phyloP scores from a whole-genome alignment of 257 asterid genomes.

The Schizonepeta tenuifolia region DNA sequence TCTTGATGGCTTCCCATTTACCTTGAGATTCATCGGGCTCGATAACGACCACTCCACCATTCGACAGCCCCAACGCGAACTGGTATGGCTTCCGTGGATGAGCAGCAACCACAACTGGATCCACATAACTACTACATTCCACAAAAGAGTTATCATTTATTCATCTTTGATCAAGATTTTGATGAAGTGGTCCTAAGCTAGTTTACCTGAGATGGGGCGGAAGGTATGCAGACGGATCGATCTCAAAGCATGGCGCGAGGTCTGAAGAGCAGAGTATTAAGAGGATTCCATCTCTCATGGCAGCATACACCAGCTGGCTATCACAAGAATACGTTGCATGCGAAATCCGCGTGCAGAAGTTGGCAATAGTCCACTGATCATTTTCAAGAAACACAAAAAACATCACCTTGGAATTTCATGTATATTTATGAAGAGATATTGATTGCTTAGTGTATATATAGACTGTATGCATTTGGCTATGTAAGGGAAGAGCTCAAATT shows the following conservation, averaged over 20 bases:
- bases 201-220: slow-evolving; percentile 46
- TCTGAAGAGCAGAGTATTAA: slow-evolving; percentile 59
- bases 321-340: slow-evolving; percentile 72
- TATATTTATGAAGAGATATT: background rate
- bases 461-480: too few relatives aligned
- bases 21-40: slow-evolving; percentile 55
- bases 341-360: slow-evolving; percentile 61
- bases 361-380: slow-evolving; percentile 72
- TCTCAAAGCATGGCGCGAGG: slow-evolving; percentile 66
- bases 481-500: background rate
- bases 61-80: slow-evolving; percentile 67
- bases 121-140: slow-evolving; percentile 42
- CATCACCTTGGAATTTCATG: background rate
- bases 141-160: too few relatives aligned
- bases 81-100: slow-evolving; percentile 69
- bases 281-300: slow-evolving; percentile 64
- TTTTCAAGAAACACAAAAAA: background rate
- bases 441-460: too few relatives aligned
- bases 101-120: slow-evolving; percentile 65
- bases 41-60: slow-evolving; percentile 60
- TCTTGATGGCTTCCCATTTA: slow-evolving; percentile 51
- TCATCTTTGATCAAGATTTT: too few relatives aligned
- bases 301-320: slow-evolving; percentile 54
- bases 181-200: too few relatives aligned
- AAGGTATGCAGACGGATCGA: slow-evolving; percentile 68